Base-by-base conservation (phyloP, 768 basidiomycete species). In the Lactifluus pinguis region DNA sequence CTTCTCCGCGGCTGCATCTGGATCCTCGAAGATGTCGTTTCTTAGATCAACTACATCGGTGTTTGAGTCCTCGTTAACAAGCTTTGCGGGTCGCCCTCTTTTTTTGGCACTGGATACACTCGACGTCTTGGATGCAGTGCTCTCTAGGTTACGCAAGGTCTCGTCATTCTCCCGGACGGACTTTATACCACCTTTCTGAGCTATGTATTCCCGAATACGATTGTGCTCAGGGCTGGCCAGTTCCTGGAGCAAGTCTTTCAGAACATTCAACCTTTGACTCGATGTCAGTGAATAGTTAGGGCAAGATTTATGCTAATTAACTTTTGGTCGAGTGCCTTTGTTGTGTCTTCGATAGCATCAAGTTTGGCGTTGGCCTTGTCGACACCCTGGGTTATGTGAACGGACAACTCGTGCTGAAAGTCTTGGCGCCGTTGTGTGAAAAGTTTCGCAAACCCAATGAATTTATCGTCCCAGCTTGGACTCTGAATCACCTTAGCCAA, bases 401-500 rank as follows among this genome's bases (percentile, higher is more conserved):
- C 65, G 8, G 65, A 60, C 17, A 74, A 60, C 30, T 71, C 72
- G 42, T 69, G 67, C 34, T 70, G 57, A 51, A 74, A 69, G 4
- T 72, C 71, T 15, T 32, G 39, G 2, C 68, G 64, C 2, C 70
- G 67, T 8, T 61, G 57, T 3, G 50, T 54, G 60, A 75, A 75
- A 0, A 64, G 48, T 11, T 54, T 42, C 25, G 69, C 57, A 45
- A 66, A 75, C 2, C 44, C 49, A 21, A 68, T 55, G n/a, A 74
- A 63, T 30, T 54, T 66, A 13, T 36, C 49, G 48, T 73, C 69
- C 73, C 73, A 74, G 19, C 65, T 14, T 1, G 68, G 55, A 6
- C 71, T 62, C 15, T 67, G 61, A 30, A 74, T 47, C 5, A 75
- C 68, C 60, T 69, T 69, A 30, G 68, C 67, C 34, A 73, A 55